phyloP scores from a whole-genome alignment of 805 yeast genomes.

The Suhomyces pyralidae region DNA sequence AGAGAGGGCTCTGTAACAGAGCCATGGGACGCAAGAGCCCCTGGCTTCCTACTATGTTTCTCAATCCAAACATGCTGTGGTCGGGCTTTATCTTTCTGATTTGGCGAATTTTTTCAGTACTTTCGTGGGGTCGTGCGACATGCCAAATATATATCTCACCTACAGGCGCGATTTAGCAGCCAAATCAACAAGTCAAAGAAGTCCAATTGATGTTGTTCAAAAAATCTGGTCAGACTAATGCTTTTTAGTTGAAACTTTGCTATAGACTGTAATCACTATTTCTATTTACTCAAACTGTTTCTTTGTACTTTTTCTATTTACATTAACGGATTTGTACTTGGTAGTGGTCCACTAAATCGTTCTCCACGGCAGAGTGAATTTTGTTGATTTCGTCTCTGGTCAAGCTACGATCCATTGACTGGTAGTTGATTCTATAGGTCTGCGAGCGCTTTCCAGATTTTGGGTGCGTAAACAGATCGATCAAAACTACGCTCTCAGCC shows the following conservation, averaged over 20 bases:
- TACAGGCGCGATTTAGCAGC: neutral
- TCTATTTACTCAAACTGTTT: neutral
- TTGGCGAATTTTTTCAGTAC: neutral
- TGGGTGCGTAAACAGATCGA: slow-evolving; percentile 85
- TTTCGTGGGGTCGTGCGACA: neutral
- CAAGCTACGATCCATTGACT: slow-evolving; percentile 90
- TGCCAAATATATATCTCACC: neutral
- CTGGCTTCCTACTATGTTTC: slow-evolving; percentile 6
- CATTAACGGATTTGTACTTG: slow-evolving; percentile 52
- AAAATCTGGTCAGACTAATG: neutral
- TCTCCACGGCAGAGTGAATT: slow-evolving; percentile 64
- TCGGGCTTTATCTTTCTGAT: neutral
- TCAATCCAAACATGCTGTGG: slow-evolving; percentile 10
- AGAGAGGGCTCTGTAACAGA: neutral
- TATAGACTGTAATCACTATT: neutral
- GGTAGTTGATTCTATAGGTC: slow-evolving; percentile 89
- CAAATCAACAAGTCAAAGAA: neutral
- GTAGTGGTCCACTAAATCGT: slow-evolving; percentile 49
- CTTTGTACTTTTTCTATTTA: neutral
- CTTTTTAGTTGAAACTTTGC: neutral
- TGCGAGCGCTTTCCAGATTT: slow-evolving; percentile 72
- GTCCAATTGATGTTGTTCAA: no score
- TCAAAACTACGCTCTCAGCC: slow-evolving; percentile 76
- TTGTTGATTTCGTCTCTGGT: slow-evolving; percentile 81
- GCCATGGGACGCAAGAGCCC: neutral